A percentile compares a stretch with the other conserved stretches of the same genome.
These are phyloP conservation scores for Citeromyces siamensis DNA, from an alignment of 1,139 yeast species.

Conservation along the genomic window DNA sequence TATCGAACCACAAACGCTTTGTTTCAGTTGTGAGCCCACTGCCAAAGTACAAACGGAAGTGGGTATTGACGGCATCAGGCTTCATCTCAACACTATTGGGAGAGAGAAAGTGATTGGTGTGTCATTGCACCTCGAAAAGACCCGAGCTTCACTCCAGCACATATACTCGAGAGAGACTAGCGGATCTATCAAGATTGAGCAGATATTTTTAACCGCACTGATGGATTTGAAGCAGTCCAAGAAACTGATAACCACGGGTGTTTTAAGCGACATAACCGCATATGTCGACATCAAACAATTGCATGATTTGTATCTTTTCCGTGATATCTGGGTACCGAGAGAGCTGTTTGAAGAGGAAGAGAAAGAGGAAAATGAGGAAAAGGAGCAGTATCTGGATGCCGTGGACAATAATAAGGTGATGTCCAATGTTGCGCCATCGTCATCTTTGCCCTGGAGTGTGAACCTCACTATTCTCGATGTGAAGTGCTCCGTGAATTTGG, in stretches of 20 bases:
- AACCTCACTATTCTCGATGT: conserved; percentile 44
- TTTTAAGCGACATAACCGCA: conserved; percentile 42
- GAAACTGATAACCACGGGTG: conserved; percentile 32
- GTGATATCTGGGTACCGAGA: conserved; percentile 71
- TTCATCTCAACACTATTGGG: conserved; percentile 45
- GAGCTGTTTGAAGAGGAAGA: conserved; percentile 11
- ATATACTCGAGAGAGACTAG: conserved; percentile 83
- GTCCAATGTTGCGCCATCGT: conserved; percentile 48
- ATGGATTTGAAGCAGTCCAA: conserved; percentile 28
- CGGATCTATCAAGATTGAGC: conserved; percentile 55
- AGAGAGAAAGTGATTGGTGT: conserved; percentile 24
- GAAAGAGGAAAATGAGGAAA: conserved; percentile 5
- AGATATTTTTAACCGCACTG: conserved; percentile 27
- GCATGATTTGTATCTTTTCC: conserved; percentile 74
- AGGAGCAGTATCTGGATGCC: conserved; percentile 11
- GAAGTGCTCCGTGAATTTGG: conserved; percentile 56
- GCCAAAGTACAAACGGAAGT: conserved; percentile 87
- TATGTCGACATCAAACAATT: conserved; percentile 73
- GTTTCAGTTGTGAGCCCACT: conserved; percentile 82
- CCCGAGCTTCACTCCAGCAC: conserved; percentile 73
- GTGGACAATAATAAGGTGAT: conserved; percentile 38
- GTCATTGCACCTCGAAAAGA: conserved; percentile 32
- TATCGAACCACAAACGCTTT: conserved; percentile 61
- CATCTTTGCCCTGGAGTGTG: conserved; percentile 68
- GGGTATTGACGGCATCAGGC: conserved; percentile 50